These are phyloP conservation scores for Gynostemma pentaphyllum DNA, from an alignment of 306 rosid genomes.

Conservation along the genomic window DNA sequence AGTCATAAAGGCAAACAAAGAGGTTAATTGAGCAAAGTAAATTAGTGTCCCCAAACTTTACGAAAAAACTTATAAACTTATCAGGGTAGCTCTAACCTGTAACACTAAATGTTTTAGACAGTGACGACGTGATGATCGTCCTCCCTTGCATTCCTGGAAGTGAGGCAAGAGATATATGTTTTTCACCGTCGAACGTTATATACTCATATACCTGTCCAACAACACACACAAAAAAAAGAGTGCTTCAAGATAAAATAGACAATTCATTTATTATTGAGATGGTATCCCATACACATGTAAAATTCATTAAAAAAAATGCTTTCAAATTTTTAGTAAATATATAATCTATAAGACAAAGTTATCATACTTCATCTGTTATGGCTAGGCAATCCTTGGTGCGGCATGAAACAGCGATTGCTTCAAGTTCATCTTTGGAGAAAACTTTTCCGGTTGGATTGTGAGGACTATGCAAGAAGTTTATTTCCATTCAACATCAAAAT, in stretches of 20 bases:
- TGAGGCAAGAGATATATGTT: slow-evolving; percentile 69
- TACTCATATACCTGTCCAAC: slow-evolving; percentile 60
- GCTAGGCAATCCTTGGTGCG: slow-evolving; percentile 42
- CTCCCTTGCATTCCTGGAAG: slow-evolving; percentile 71
- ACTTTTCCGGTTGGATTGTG: slow-evolving; percentile 95
- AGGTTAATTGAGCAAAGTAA: neutral
- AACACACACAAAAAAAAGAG: neutral
- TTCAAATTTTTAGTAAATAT: neutral
- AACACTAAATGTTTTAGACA: slow-evolving; percentile 67
- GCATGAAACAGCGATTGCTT: slow-evolving; percentile 60
- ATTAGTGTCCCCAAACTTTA: too few relatives aligned
- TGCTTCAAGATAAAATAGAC: neutral
- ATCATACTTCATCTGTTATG: slow-evolving; percentile 82
- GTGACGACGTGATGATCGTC: slow-evolving; percentile 72
- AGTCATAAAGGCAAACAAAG: neutral
- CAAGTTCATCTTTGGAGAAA: slow-evolving; percentile 69
- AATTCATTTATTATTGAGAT: neutral
- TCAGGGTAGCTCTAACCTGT: slow-evolving; percentile 32
- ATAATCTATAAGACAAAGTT: neutral
- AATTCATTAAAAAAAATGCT: neutral
- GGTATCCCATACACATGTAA: neutral
- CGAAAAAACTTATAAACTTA: neutral
- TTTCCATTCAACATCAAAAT: neutral
- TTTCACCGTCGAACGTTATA: slow-evolving; percentile 40
- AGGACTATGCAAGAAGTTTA: slow-evolving; percentile 42